Evolutionary conservation across 805 yeast genomes (phyloP).

Genomic region (Candida silvicultrix): DNA sequence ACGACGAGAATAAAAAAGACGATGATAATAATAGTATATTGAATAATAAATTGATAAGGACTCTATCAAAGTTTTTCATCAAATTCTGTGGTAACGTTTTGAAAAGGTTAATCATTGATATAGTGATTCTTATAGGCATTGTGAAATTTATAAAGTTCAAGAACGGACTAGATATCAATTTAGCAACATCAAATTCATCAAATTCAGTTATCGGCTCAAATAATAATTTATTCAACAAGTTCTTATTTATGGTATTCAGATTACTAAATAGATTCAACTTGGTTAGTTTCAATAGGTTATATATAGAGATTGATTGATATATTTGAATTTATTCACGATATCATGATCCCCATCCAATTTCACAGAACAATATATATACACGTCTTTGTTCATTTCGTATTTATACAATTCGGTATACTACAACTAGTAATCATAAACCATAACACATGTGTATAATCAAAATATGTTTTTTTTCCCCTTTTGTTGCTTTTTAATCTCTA

Average conservation of each 20-base stretch:
- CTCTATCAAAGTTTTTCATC: constrained; percentile 2
- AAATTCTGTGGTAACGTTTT: constrained; percentile 6
- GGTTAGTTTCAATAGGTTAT: constrained; percentile 14
- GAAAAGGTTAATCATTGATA: constrained; percentile 14
- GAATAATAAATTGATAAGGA: constrained; percentile 2
- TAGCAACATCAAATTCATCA: background rate
- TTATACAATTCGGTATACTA: too few relatives aligned
- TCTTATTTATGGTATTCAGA: constrained; percentile 7
- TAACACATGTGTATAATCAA: too few relatives aligned
- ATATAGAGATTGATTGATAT: constrained; percentile 13
- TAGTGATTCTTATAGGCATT: constrained; percentile 12
- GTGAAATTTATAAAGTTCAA: constrained; percentile 16
- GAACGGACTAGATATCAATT: constrained; percentile 14
- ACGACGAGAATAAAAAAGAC: background rate
- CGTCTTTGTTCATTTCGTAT: too few relatives aligned
- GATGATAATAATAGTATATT: constrained; percentile 7
- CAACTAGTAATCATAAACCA: too few relatives aligned
- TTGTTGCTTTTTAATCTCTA: too few relatives aligned
- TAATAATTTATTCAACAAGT: constrained; percentile 6
- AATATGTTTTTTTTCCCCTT: too few relatives aligned
- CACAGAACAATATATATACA: too few relatives aligned
- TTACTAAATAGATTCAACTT: constrained; percentile 12
- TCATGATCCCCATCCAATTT: too few relatives aligned
- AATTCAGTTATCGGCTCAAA: background rate
- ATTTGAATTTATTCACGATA: background rate